phyloP scores from a whole-genome alignment of 2,329 filamentous ascomycete genomes.

The Botryosphaeria dothidea region DNA sequence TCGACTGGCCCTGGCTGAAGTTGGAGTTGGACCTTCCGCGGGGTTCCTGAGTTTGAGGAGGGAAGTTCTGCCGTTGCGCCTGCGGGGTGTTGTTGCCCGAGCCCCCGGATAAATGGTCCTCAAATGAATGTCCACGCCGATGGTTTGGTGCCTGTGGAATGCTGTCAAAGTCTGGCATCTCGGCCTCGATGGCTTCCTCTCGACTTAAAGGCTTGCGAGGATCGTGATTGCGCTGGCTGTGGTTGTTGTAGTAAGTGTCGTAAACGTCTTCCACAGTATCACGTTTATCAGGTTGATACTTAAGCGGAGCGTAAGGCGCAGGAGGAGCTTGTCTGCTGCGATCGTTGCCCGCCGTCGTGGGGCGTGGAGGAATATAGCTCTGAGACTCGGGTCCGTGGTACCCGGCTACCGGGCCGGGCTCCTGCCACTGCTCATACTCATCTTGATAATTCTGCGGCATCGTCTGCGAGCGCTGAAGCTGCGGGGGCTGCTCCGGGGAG shows the following conservation, averaged over 20 bases:
- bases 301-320: slow-evolving; percentile 6
- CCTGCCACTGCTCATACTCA: slow-evolving; percentile 32
- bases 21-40: slow-evolving; percentile 9
- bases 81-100: slow-evolving; percentile 14
- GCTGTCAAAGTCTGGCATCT: slow-evolving; percentile 65
- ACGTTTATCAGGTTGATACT: slow-evolving; percentile 29
- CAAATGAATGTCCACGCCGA: slow-evolving; percentile 23
- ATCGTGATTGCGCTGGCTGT: slow-evolving; percentile 23
- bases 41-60: background rate
- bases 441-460: slow-evolving; percentile 36
- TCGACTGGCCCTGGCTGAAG: slow-evolving; percentile 31
- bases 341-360: slow-evolving; percentile 35
- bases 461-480: slow-evolving; percentile 35
- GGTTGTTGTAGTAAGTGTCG: slow-evolving; percentile 46
- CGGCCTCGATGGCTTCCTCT: slow-evolving; percentile 50
- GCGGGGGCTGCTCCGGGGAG: slow-evolving; percentile 14
- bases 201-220: slow-evolving; percentile 27
- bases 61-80: slow-evolving; percentile 17
- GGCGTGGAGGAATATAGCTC: slow-evolving; percentile 36
- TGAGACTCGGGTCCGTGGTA: slow-evolving; percentile 40
- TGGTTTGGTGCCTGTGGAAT: slow-evolving; percentile 22
- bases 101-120: slow-evolving; percentile 24
- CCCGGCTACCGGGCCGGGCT: slow-evolving; percentile 34
- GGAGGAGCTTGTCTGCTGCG: background rate
- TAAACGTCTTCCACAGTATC: slow-evolving; percentile 50